Evolutionary conservation across 2,329 filamentous ascomycete species (phyloP), one percentile per base, ranked within the genome.

Genomic region (Magnaporthales sp.): DNA sequence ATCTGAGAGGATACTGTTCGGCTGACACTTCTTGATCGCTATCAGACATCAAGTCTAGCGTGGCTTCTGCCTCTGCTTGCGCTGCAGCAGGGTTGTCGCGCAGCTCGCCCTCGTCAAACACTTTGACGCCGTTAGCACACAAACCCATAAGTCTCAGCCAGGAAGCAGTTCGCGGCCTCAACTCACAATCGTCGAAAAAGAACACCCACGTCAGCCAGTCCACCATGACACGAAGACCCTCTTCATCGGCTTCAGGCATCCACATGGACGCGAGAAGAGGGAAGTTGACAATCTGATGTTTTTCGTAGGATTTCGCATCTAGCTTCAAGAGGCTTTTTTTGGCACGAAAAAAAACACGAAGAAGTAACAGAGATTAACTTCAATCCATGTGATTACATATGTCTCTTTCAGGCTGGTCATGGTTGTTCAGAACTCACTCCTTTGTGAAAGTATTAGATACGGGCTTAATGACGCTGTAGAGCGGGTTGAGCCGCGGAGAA

Each of bases 171-270:
- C 27, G 60, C 27, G 32, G 9, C 22, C 11, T 29, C 10, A 13
- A 64, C 62, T 64, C 7, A 64, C 62, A 51, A 29, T 64, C 62
- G 31, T 64, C 62, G 29, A 64, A 64, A 26, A 51, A 64, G 19
- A 64, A 64, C 24, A 64, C 62, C 62, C 62, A 64, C 5, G 62
- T 64, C 32, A 64, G 24, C 62, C 62, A 64, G 62, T 64, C 62
- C 7, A 64, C 62, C 62, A 64, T 64, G 5, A 64, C 62, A 24
- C 62, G 62, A 32, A 64, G 62, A 27, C 62, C 62, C 32, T 64
- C 62, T 6, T 32, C 32, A 24, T 64, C 62, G 31, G 62, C 62
- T 26, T 64, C 62, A 15, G 62, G 62, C 62, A 64, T 64, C 62
- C 62, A 64, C 62, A 64, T 64, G 32, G 62, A 64, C 2, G 62